These are phyloP conservation scores for Bauhinia variegata DNA, from an alignment of 306 rosid genomes.

Conservation along the genomic window DNA sequence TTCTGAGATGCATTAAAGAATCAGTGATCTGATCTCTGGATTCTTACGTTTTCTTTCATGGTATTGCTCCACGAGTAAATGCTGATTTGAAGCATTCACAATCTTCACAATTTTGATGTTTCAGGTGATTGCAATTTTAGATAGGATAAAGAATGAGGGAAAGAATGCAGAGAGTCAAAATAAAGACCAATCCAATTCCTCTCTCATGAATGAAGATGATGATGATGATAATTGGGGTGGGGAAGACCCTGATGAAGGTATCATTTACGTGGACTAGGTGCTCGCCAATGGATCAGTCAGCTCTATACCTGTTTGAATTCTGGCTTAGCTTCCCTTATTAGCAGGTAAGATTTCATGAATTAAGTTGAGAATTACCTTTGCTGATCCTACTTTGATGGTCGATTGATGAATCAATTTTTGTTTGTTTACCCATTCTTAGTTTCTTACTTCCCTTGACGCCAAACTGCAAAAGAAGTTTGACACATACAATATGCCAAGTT, in stretches of 20 bases:
- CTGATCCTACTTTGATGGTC: neutral
- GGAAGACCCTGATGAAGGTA: constrained; percentile 74
- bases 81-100: constrained; percentile 31
- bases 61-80: constrained; percentile 11
- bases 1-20: constrained; percentile 14
- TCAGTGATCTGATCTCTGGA: neutral
- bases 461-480: too few species aligned
- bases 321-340: constrained; percentile 25
- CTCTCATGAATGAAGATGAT: constrained; percentile 46
- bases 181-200: constrained; percentile 47
- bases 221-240: constrained; percentile 57
- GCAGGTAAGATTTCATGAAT: constrained; percentile 52
- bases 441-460: neutral
- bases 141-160: constrained; percentile 73
- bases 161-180: constrained; percentile 33
- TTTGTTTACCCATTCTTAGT: neutral
- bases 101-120: constrained; percentile 25
- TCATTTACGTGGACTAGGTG: constrained; percentile 71
- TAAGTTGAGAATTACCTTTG: constrained; percentile 30
- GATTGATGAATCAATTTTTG: neutral
- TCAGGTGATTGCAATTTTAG: constrained; percentile 90
- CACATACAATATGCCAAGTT: too few species aligned
- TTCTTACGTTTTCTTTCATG: constrained; percentile 15
- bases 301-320: constrained; percentile 17
- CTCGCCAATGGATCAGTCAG: constrained; percentile 25